Base-by-base conservation (phyloP, 768 basidiomycete genomes). In the Rubroboletus pulcherrimus region DNA sequence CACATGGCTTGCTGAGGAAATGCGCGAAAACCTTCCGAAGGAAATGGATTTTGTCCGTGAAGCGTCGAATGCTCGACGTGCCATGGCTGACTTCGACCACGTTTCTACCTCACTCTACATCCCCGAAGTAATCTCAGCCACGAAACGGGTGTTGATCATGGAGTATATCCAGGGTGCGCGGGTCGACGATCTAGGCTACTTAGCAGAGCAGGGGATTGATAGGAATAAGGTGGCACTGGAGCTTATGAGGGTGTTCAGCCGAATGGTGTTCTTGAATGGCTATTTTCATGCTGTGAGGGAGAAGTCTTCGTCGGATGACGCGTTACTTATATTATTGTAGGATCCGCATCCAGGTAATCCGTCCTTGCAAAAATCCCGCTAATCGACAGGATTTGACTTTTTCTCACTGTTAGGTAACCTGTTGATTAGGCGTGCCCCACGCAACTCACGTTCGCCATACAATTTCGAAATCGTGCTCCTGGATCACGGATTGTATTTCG, bases 1-100 rank as follows among this genome's bases (percentile, higher is more conserved):
- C 66, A 86, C 86, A 0, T 97, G 94, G 95, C 79, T 96, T 11
- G 75, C 89, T 55, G 91, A 93, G 62, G 97, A 98, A 75, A 98
- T 99, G 95, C 84, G 87, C 33, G 82, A 86, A 60, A 94, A 94
- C 67, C 74, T 92, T 30, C 93, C 93, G 0, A 87, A 89, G 63
- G 95, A 98, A 73, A 91, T 98, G 91, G 85, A 99, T 73, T 98
- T 99, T 66, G 73, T 83, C 14, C 86, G 93, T 60, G 97, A 99
- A 75, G 93, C 93, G 3, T 70, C 74, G 8, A 99, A 98, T 68
- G 88, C 97, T 5, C 78, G 76, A n/a, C 79, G 85, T 30, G 84
- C 89, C 10, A 70, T 64, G 19, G 67, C 77, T 5, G 89, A 97
- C 58, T 99, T 99, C 64, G 71, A 77, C 33, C 67, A 82, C 56